Conservation (phyloP, 768 basidiomycete species). For the Amanita jacksonii region DNA sequence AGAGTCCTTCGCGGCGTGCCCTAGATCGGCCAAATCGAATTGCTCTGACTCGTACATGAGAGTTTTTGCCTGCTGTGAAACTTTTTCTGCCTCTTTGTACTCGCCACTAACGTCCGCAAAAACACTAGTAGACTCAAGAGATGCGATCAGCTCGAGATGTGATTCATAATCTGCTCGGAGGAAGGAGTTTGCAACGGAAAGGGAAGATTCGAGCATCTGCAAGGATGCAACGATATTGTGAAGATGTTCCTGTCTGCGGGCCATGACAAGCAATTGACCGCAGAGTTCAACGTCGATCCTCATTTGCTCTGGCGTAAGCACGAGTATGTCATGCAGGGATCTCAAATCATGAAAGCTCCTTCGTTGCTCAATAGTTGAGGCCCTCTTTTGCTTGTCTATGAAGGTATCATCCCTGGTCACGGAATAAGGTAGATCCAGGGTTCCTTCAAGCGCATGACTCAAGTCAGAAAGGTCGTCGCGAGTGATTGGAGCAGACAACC, state of each 20-base stretch:
- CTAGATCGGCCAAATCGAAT: slow-evolving; percentile 54
- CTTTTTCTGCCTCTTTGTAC: slow-evolving; percentile 39
- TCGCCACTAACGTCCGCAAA: slow-evolving; percentile 44
- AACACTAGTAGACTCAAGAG: slow-evolving; percentile 39
- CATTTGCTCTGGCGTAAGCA: slow-evolving; percentile 57
- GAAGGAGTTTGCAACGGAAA: slow-evolving; percentile 43
- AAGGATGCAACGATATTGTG: slow-evolving; percentile 53
- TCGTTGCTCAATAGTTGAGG: slow-evolving; percentile 19
- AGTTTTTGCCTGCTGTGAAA: slow-evolving; percentile 52
- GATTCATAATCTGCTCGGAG: slow-evolving; percentile 52
- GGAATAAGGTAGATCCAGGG: not conserved
- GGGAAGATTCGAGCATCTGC: slow-evolving; percentile 44
- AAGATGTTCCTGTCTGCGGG: slow-evolving; percentile 57
- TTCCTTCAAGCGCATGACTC: not conserved
- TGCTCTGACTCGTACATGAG: slow-evolving; percentile 67
- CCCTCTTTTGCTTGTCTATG: not conserved
- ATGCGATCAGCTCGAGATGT: slow-evolving; percentile 37
- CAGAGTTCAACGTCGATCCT: slow-evolving; percentile 71
- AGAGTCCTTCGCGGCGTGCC: slow-evolving; percentile 52
- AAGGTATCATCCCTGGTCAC: slow-evolving; percentile 6
- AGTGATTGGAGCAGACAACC: not conserved
- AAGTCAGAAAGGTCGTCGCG: not conserved
- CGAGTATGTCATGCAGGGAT: slow-evolving; percentile 35
- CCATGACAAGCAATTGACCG: slow-evolving; percentile 64
- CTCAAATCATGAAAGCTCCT: slow-evolving; percentile 58